Evolutionary conservation across 2,329 filamentous ascomycete species (phyloP).

Genomic region (Cercospora sp.): DNA sequence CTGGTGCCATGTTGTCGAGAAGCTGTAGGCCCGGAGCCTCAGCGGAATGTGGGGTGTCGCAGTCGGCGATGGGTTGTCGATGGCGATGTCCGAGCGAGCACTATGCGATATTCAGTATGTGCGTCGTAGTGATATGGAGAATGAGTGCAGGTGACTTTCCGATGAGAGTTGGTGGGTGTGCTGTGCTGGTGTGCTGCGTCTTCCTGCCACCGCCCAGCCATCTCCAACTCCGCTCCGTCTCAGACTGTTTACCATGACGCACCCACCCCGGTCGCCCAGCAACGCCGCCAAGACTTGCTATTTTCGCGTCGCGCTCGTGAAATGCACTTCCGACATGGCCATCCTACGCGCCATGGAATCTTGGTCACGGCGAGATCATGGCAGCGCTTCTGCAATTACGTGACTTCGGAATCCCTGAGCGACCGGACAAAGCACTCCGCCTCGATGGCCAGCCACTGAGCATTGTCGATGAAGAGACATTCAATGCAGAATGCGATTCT

Average conservation of each 20-base stretch:
- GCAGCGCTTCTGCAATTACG: neutral
- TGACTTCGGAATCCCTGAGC: slow-evolving; percentile 8
- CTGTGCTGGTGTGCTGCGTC: neutral
- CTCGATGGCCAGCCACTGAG: slow-evolving; percentile 10
- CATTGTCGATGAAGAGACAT: neutral
- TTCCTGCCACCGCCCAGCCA: slow-evolving; percentile 11
- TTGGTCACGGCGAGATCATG: neutral
- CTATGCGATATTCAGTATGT: neutral
- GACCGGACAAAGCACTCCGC: neutral
- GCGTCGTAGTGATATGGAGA: neutral
- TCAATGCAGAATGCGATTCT: slow-evolving; percentile 2
- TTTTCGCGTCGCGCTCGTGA: slow-evolving; percentile 2
- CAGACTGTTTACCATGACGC: slow-evolving; percentile 6
- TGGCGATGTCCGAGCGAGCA: neutral
- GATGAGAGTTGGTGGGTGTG: neutral
- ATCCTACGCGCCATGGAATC: neutral
- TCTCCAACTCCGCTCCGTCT: slow-evolving; percentile 12
- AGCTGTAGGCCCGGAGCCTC: slow-evolving; percentile 37
- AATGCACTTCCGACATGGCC: neutral
- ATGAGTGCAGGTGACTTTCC: neutral
- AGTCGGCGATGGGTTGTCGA: neutral
- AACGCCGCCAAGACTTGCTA: neutral
- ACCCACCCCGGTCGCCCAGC: slow-evolving; percentile 1
- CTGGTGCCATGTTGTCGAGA: slow-evolving; percentile 31
- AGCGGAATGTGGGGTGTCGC: slow-evolving; percentile 15